Conservation (phyloP, 1,139 yeast species). For the Suhomyces choctaworum region DNA sequence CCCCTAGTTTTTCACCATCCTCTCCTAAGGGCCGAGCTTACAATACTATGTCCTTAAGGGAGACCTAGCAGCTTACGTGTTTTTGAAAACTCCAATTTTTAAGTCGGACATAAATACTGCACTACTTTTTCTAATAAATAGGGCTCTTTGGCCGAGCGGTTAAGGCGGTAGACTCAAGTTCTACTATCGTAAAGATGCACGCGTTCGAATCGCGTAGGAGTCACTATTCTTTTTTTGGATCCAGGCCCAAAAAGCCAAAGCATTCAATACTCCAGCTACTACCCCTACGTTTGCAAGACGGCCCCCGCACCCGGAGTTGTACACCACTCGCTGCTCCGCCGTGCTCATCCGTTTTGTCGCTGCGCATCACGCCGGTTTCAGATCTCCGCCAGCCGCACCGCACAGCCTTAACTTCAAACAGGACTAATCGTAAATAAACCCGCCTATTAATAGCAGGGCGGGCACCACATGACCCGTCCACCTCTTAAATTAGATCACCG, state of each 20-base stretch:
- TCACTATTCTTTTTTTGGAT: constrained; percentile 9
- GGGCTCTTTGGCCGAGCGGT: constrained; percentile 15
- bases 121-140: not conserved
- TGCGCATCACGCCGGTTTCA: not conserved
- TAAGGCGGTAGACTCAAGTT: constrained; percentile 17
- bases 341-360: not conserved
- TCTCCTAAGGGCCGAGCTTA: no score
- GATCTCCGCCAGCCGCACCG: constrained; percentile 1
- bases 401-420: constrained; percentile 1
- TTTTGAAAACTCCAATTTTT: no score
- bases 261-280: no score
- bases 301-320: no score
- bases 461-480: not conserved
- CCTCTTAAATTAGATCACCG: no score
- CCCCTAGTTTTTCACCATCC: no score
- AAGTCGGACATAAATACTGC: no score
- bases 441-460: constrained; percentile 1
- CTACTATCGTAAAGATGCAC: constrained; percentile 15
- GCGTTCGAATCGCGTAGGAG: constrained; percentile 13
- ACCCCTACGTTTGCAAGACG: no score
- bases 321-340: no score
- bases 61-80: no score
- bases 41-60: no score
- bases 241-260: no score
- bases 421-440: constrained; percentile 1